phyloP scores from a whole-genome alignment of 176 grass and related monocot genomes.

The Triticum turgidum region DNA sequence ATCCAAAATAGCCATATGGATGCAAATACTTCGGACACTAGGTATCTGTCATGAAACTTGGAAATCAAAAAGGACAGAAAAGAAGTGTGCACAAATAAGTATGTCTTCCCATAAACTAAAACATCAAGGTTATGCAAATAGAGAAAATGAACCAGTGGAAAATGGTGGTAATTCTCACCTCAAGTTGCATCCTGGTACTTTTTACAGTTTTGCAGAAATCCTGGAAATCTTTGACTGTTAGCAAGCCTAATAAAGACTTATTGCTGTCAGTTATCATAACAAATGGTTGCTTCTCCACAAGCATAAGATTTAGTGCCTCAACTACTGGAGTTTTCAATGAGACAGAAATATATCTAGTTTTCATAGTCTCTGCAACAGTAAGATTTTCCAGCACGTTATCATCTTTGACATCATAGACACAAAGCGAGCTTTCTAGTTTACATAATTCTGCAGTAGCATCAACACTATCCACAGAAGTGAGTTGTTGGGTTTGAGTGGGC shows the following conservation, averaged over 20 bases:
- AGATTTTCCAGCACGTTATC: constrained; percentile 47
- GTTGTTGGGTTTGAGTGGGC: constrained; percentile 22
- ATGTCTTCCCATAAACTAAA: not conserved
- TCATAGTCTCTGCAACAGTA: constrained; percentile 75
- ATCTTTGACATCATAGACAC: constrained; percentile 53
- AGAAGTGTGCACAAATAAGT: not conserved
- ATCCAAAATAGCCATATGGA: constrained; percentile 4
- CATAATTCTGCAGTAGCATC: constrained; percentile 49
- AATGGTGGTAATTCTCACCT: constrained; percentile 35
- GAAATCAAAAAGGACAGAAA: not conserved
- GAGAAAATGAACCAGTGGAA: not conserved
- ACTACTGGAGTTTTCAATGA: constrained; percentile 51
- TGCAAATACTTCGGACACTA: not conserved
- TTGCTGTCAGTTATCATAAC: constrained; percentile 50
- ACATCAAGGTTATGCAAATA: constrained; percentile 1
- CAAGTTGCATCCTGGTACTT: constrained; percentile 14
- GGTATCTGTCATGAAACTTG: not conserved
- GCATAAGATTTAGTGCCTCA: constrained; percentile 68
- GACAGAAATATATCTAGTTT: constrained; percentile 61
- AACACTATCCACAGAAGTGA: constrained; percentile 27
- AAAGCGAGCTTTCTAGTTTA: constrained; percentile 75
- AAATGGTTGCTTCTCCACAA: constrained; percentile 64
- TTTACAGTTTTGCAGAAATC: constrained; percentile 54
- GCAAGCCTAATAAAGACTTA: constrained; percentile 47
- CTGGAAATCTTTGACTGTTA: constrained; percentile 66